phyloP scores from a whole-genome alignment of 2,329 filamentous ascomycete species.

The Phoma sp. region DNA sequence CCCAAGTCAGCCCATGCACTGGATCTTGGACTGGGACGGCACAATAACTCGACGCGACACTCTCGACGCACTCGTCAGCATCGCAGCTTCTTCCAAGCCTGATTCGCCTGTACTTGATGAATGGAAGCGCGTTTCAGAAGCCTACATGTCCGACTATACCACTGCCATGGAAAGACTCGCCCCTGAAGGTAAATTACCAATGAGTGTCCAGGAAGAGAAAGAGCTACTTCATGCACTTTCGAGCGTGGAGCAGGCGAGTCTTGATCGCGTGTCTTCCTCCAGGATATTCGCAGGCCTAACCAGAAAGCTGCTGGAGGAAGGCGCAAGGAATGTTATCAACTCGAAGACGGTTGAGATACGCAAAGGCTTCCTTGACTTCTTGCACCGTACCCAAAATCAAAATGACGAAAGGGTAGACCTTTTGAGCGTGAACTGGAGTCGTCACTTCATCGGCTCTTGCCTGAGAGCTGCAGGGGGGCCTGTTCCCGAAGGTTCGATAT shows the following conservation, averaged over 20 bases:
- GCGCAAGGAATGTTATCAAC: constrained; percentile 37
- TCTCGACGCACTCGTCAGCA: constrained; percentile 51
- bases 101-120: constrained; percentile 25
- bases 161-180: constrained; percentile 39
- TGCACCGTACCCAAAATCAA: constrained; percentile 28
- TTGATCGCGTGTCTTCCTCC: constrained; percentile 49
- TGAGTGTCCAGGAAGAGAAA: constrained; percentile 45
- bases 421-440: constrained; percentile 59
- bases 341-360: constrained; percentile 47
- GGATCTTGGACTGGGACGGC: constrained; percentile 58
- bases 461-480: constrained; percentile 18
- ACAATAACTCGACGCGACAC: constrained; percentile 57
- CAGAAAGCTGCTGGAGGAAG: constrained; percentile 34
- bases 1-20: constrained; percentile 34
- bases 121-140: constrained; percentile 51
- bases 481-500: constrained; percentile 9
- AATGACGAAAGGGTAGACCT: constrained; percentile 38
- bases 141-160: constrained; percentile 53
- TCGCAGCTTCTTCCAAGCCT: constrained; percentile 43
- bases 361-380: constrained; percentile 45
- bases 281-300: constrained; percentile 52
- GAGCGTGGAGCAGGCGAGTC: constrained; percentile 51
- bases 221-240: constrained; percentile 48
- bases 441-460: constrained; percentile 49
- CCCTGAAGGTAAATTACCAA: constrained; percentile 36